Evolutionary conservation across 208 protist species (phyloP).

Genomic region (Strigomonas galati): DNA sequence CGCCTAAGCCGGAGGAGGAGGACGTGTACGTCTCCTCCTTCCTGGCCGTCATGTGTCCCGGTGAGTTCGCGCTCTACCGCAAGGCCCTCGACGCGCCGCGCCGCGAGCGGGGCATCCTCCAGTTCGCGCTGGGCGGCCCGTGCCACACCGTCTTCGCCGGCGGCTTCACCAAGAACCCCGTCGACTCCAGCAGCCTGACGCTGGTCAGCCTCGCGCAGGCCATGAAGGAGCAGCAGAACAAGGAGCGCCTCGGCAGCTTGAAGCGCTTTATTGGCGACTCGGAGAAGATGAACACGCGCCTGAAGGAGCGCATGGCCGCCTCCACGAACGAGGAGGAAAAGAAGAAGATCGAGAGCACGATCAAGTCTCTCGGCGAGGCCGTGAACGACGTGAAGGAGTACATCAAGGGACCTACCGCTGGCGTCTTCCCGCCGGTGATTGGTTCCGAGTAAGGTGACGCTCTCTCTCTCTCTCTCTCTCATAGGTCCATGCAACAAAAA

Average conservation of each 20-base stretch:
- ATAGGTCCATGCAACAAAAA: too few species aligned
- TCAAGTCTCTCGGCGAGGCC: constrained; percentile 1
- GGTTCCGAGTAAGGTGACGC: neutral
- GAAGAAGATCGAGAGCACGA: constrained; percentile 14
- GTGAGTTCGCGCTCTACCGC: constrained; percentile 21
- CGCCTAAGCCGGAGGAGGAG: constrained; percentile 19
- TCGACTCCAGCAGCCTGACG: constrained; percentile 32
- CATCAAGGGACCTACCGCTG: neutral
- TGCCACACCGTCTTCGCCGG: constrained; percentile 23
- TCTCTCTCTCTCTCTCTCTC: too few species aligned
- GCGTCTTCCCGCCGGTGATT: neutral
- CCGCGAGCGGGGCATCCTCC: constrained; percentile 19
- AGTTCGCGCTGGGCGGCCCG: constrained; percentile 22
- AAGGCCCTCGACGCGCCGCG: constrained; percentile 12
- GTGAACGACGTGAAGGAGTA: constrained; percentile 30
- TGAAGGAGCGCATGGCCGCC: constrained; percentile 16
- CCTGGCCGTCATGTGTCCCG: constrained; percentile 27
- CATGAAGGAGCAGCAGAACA: constrained; percentile 21
- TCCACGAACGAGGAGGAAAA: constrained; percentile 27
- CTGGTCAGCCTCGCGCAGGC: constrained; percentile 22
- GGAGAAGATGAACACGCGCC: constrained; percentile 15
- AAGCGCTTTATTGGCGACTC: constrained; percentile 28
- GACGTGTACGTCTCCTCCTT: constrained; percentile 49
- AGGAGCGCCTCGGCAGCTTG: constrained; percentile 28
- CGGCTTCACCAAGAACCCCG: constrained; percentile 20